Evolutionary conservation across 768 basidiomycete species (phyloP).

Genomic region (Lactarius sanguifluus): DNA sequence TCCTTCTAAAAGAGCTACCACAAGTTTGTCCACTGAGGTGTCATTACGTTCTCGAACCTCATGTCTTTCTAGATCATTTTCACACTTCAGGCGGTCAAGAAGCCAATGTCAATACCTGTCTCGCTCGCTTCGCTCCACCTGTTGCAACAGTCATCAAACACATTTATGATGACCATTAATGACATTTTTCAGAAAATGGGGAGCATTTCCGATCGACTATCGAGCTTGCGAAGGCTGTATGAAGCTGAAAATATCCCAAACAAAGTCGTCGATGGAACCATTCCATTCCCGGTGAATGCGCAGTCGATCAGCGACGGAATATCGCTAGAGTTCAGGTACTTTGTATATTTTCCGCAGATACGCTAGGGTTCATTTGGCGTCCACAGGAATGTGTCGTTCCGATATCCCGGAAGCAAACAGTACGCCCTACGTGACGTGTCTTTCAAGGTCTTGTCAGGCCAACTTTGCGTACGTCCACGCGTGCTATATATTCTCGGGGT

Average conservation of each 20-base stretch:
- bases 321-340: slow-evolving; percentile 62
- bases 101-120: slow-evolving; percentile 29
- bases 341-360: slow-evolving; percentile 25
- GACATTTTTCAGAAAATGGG: slow-evolving; percentile 52
- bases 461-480: slow-evolving; percentile 61
- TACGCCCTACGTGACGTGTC: slow-evolving; percentile 62
- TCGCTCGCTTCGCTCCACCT: slow-evolving; percentile 43
- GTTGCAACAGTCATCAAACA: slow-evolving; percentile 50
- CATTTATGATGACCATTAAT: slow-evolving; percentile 51
- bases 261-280: slow-evolving; percentile 52
- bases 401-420: slow-evolving; percentile 53
- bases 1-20: slow-evolving; percentile 22
- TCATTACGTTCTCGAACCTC: not conserved
- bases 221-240: slow-evolving; percentile 59
- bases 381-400: slow-evolving; percentile 68
- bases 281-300: slow-evolving; percentile 38
- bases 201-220: slow-evolving; percentile 53
- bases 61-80: slow-evolving; percentile 24
- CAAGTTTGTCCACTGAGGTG: slow-evolving; percentile 13
- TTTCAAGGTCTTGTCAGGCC: slow-evolving; percentile 67
- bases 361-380: slow-evolving; percentile 27
- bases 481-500: not conserved
- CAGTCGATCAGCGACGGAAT: slow-evolving; percentile 35
- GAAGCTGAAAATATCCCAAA: slow-evolving; percentile 62
- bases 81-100: slow-evolving; percentile 28